Conservation (phyloP, 768 basidiomycete genomes). For the Suillus subaureus region DNA sequence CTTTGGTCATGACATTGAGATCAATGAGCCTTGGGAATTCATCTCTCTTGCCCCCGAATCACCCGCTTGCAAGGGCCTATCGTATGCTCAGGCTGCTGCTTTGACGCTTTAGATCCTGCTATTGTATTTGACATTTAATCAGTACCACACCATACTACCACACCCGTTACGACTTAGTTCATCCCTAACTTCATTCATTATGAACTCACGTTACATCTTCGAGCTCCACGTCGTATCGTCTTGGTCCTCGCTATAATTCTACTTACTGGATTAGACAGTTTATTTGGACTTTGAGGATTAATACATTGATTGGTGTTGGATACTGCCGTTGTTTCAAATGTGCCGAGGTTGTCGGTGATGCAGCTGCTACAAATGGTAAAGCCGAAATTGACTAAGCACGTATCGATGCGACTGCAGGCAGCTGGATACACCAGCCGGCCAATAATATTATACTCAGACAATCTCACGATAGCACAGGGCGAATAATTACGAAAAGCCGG, state of each 20-base stretch:
- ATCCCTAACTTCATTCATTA: conserved; percentile 18
- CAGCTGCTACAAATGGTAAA: background rate
- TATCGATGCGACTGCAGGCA: background rate
- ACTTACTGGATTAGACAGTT: conserved; percentile 18
- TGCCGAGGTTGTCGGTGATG: background rate
- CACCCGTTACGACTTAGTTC: conserved; percentile 19
- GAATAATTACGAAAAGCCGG: conserved; percentile 46
- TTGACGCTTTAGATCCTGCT: conserved; percentile 22
- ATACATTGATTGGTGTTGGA: background rate
- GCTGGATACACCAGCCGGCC: background rate
- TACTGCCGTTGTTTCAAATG: background rate
- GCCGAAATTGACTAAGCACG: conserved; percentile 1
- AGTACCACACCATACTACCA: conserved; percentile 10
- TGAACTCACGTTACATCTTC: conserved; percentile 7
- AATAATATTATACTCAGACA: background rate
- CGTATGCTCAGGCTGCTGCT: conserved; percentile 31
- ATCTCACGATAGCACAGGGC: background rate
- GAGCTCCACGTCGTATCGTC: background rate
- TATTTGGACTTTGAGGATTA: conserved; percentile 13
- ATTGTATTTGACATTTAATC: conserved; percentile 1
- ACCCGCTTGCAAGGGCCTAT: conserved; percentile 32
- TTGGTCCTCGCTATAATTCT: conserved; percentile 7
- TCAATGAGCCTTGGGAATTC: conserved; percentile 36
- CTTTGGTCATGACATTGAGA: conserved; percentile 17
- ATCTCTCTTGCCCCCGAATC: conserved; percentile 31